Evolutionary conservation across 805 yeast species (phyloP), one percentile per base, ranked within the genome.

Genomic region (Nakazawaea wyomingensis): DNA sequence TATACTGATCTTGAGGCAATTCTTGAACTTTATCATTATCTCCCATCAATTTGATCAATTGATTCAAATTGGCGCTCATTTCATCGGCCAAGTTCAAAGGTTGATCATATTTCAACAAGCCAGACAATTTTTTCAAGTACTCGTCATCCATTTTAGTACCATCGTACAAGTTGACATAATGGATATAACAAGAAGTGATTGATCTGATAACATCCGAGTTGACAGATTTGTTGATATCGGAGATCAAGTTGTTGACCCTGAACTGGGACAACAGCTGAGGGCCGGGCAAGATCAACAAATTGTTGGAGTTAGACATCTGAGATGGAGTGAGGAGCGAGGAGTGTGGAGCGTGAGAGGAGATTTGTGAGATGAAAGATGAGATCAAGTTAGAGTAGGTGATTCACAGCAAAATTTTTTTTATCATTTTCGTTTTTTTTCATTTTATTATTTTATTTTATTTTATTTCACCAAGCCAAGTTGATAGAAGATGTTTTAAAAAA

Each of bases 181-280:
- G 98, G 38, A 87, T 75, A 57, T 76, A 86, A 45, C 85, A 74
- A 13, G 96, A 76, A 45, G 81, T 77, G 47, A 93, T 79, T 33
- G 78, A 78, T 34, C 75, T 74, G 43, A 89, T 82, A 41, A 81
- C 80, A 8, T 83, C 72, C 29, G 78, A 71, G 56, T 79, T 78
- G 50, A 85, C 82, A 50, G 80, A 74, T 49, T 76, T 75, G 66
- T 85, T 83, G 65, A 91, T 78, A 56, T 82, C 87, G 50, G 78
- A 70, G 51, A 78, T 70, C 66, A 90, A 70, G 52, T 75, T 83
- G 48, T 80, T 75, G 51, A 89, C 81, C 67, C 98, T 78, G 65
- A 91, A 91, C 39, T 76, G 76, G 41, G 98, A 90, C 59, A 89
- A 72, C 49, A 96, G 97, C 57, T 75, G 76, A 38, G 96, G 95